phyloP scores from a whole-genome alignment of 1,139 yeast species.

The Lodderomyces parapsilosis region DNA sequence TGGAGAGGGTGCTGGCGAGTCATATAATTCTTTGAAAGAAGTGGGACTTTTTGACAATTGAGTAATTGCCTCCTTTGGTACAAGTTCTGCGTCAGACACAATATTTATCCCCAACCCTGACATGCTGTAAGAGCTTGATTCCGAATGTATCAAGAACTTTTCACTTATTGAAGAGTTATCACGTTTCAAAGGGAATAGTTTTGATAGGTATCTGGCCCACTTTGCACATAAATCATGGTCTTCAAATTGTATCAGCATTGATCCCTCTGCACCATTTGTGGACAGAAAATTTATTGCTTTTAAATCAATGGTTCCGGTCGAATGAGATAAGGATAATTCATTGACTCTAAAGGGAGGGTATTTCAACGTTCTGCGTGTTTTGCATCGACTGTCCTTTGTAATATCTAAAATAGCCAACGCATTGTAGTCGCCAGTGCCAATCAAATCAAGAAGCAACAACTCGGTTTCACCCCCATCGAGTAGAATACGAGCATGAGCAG shows the following conservation, averaged over 20 bases:
- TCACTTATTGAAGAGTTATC: conserved; percentile 24
- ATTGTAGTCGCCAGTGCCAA: conserved; percentile 24
- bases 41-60: background rate
- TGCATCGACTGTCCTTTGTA: background rate
- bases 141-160: conserved; percentile 22
- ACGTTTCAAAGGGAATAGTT: conserved; percentile 32
- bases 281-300: conserved; percentile 25
- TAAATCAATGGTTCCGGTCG: conserved; percentile 23
- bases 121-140: conserved; percentile 21
- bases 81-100: conserved; percentile 20
- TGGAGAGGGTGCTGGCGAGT: conserved; percentile 11
- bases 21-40: conserved; percentile 9
- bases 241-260: conserved; percentile 18
- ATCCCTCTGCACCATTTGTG: background rate
- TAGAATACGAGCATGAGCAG: conserved; percentile 16
- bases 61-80: conserved; percentile 4
- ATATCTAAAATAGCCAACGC: conserved; percentile 39
- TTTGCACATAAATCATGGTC: conserved; percentile 19
- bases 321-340: conserved; percentile 25
- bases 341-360: conserved; percentile 44
- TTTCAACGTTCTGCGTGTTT: conserved; percentile 19
- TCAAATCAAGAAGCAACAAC: conserved; percentile 31
- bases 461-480: conserved; percentile 24
- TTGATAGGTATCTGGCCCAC: conserved; percentile 30
- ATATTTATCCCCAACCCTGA: conserved; percentile 38